Base-by-base conservation (phyloP, 306 rosid genomes). In the Vigna angularis region DNA sequence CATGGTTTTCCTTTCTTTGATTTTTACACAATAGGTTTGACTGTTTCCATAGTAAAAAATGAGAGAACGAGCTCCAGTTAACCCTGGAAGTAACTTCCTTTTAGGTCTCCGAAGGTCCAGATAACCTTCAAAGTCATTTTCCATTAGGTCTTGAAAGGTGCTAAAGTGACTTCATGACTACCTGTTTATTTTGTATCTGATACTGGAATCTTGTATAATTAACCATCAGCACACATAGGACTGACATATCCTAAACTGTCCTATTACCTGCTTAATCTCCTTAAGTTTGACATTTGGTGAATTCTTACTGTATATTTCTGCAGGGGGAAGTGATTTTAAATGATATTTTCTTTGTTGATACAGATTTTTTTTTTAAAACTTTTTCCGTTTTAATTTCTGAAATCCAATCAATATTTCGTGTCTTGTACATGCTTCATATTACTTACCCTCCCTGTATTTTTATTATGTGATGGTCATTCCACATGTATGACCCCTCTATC, bases 1-100 rank as follows among this genome's bases (percentile, higher is more conserved):
- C 42, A 18, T 72, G 49, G 48, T 57, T 59, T 51, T 28, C 65
- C 14, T 24, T 9, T 42, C 47, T 59, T 28, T 55, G 69, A 38
- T 45, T 77, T 57, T 70, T 69, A 52, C 34, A 30, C 18, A 15
- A 72, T 77, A 57, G 32, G 74, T 71, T 72, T 55, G 50, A 77
- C 26, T 17, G 26, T 52, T 52, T 52, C 26, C 26, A 6, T 8
- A 5, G 12, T 52, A 22, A 55, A 51, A 52, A 20, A 18, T 17
- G 32, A 10, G 70, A 64, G n/a, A 20, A 5, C 18, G 16, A 36
- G 69, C 69, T n/a, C 15, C 40, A 22, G 2, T 3, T 56, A 63
- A 34, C 7, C 5, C 47, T 16, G 7, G n/a, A 32, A 13, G 1
- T 32, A 4, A 15, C n/a, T 36, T 63, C 24, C 12, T 34, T 32